Base-by-base conservation (phyloP, 1,284 basidiomycete species). In the Somion occarium region DNA sequence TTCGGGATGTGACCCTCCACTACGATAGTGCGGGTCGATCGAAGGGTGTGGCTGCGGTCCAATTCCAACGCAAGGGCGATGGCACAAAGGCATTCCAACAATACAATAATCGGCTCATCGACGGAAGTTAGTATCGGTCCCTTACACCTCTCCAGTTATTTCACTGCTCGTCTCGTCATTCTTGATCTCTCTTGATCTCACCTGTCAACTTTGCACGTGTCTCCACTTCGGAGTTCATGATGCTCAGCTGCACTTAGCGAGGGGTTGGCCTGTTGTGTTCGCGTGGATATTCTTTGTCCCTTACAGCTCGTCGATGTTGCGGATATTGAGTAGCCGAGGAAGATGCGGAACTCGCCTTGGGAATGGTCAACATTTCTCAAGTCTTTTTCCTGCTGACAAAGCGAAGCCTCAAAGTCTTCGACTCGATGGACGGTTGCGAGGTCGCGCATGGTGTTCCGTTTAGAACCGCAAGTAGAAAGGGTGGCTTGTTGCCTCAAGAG, bases 71-170 rank as follows among this genome's bases (percentile, higher is more conserved):
- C 62, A 85, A 85, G 62, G 93, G 93, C 51, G 93, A 97, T 64
- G 96, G 89, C 53, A 85, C 83, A 68, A 93, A 90, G 76, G 96
- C 96, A 3, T 96, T 88, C 73, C 79, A 88, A 59, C 83, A 93
- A 62, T 99, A 98, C 81, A 93, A 99, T 82, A 93, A 94, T 76
- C 88, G 96, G 69, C 87, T 99, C 75, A 96, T 99, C 82, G 96
- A 99, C 86, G 93, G 94, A 78, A 97, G 95, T 98, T 90, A 94
- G 95, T 97, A 86, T 80, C 82, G 74, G 75, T 75, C 77, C 67
- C 67, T 67, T 67, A 76, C 68, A 61, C 60, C 59, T 62, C 64
- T 64, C 67, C 63, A n/a, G n/a, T n/a, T n/a, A n/a, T 64, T 69
- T 69, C 59, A 53, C 54, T 53, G 55, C 23, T 53, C 49, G 43